Percentiles rank a stretch among this genome's conserved stretches.
phyloP scores from a whole-genome alignment of 2,329 filamentous ascomycete species.

The Tympanopsis confertula region DNA sequence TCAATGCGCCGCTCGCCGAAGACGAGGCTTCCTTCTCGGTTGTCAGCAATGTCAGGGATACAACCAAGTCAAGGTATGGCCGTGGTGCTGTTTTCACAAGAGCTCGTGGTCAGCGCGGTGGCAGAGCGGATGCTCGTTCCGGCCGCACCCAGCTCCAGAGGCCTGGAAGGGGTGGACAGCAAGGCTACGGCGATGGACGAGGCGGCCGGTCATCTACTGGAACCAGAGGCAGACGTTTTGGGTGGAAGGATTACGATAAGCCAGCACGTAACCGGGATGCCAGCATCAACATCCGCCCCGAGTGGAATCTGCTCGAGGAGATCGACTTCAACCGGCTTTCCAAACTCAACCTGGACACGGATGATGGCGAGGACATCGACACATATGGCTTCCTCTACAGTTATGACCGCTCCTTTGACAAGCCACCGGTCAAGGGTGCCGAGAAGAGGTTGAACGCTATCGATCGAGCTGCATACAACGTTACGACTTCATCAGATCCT shows the following conservation, averaged over 20 bases:
- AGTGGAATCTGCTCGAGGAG: constrained; percentile 93
- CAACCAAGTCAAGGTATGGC: constrained; percentile 76
- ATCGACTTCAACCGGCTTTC: constrained; percentile 92
- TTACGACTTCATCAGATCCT: constrained; percentile 90
- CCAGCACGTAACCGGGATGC: constrained; percentile 90
- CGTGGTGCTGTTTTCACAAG: constrained; percentile 87
- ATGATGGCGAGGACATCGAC: constrained; percentile 89
- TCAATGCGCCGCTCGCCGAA: constrained; percentile 82
- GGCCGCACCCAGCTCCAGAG: constrained; percentile 59
- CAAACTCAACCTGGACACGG: constrained; percentile 91
- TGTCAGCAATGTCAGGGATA: constrained; percentile 86
- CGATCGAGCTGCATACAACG: constrained; percentile 94
- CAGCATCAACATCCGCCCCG: constrained; percentile 88
- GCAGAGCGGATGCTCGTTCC: constrained; percentile 61
- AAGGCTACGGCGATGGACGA: constrained; percentile 61
- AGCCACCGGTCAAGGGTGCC: constrained; percentile 76
- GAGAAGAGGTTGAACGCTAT: constrained; percentile 81
- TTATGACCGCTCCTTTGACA: constrained; percentile 94
- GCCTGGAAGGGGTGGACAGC: constrained; percentile 47
- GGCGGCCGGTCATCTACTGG: constrained; percentile 58
- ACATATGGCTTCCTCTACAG: constrained; percentile 96
- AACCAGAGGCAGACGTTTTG: constrained; percentile 74
- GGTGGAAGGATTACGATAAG: constrained; percentile 99
- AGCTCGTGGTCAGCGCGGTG: constrained; percentile 63
- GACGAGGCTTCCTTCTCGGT: constrained; percentile 97